These are phyloP conservation scores for Penicillium daleae DNA, from an alignment of 495 filamentous ascomycete species.

Conservation along the genomic window DNA sequence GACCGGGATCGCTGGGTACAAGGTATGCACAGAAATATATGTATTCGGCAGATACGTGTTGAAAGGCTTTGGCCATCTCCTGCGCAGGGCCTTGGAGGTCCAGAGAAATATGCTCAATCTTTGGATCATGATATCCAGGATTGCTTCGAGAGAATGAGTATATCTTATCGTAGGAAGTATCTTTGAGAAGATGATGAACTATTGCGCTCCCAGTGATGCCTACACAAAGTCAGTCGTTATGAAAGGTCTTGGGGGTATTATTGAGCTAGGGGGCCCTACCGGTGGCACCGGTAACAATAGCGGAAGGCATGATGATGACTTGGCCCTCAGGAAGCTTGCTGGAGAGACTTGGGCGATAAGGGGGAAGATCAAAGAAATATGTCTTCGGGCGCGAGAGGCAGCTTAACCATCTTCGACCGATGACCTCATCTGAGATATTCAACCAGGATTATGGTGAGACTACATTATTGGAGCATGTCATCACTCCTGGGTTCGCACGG, in stretches of 20 bases:
- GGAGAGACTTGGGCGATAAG: too few species aligned
- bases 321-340: too few species aligned
- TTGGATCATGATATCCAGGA: background rate
- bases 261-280: too few species aligned
- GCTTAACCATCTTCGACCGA: too few species aligned
- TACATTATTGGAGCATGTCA: too few species aligned
- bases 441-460: too few species aligned
- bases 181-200: background rate
- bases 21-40: background rate
- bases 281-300: background rate
- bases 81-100: background rate
- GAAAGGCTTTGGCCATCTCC: background rate
- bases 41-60: background rate
- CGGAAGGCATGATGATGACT: background rate
- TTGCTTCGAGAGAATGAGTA: background rate
- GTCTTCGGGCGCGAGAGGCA: too few species aligned
- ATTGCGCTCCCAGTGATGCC: background rate
- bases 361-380: too few species aligned
- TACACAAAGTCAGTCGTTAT: background rate
- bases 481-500: too few species aligned
- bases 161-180: background rate
- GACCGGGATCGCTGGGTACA: background rate
- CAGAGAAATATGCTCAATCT: background rate
- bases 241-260: too few species aligned
- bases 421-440: too few species aligned